phyloP scores from a whole-genome alignment of 2,329 filamentous ascomycete genomes.

The Aspergillus eucalypticola region DNA sequence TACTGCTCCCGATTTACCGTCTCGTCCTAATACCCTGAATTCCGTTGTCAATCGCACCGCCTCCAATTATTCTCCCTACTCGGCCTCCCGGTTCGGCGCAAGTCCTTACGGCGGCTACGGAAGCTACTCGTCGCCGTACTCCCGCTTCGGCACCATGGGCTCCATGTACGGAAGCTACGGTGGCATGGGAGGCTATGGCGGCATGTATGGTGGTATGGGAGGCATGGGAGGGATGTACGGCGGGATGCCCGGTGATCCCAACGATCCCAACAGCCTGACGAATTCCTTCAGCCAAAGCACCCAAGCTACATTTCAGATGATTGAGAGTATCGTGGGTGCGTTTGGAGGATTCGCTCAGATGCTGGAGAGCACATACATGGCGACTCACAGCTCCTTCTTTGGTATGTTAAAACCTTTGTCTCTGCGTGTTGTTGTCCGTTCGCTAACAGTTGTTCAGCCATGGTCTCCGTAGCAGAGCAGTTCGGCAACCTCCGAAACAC shows the following conservation, averaged over 20 bases:
- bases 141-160: conserved; percentile 52
- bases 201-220: conserved; percentile 51
- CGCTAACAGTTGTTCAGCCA: conserved; percentile 59
- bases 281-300: conserved; percentile 94
- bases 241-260: conserved; percentile 64
- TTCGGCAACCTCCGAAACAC: conserved; percentile 92
- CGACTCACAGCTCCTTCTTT: conserved; percentile 97
- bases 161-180: conserved; percentile 36
- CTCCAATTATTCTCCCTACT: conserved; percentile 72
- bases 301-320: conserved; percentile 95
- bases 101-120: conserved; percentile 54
- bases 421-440: not conserved
- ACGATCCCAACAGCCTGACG: conserved; percentile 92
- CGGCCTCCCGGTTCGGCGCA: conserved; percentile 57
- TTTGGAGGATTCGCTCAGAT: conserved; percentile 99
- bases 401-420: conserved; percentile 59
- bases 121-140: conserved; percentile 59
- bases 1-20: conserved; percentile 70
- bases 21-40: conserved; percentile 75
- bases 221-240: conserved; percentile 52
- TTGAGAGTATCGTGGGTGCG: conserved; percentile 92
- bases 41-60: conserved; percentile 85
- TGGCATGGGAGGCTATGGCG: conserved; percentile 46
- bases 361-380: conserved; percentile 99
- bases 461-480: conserved; percentile 97